Conservation (phyloP, 1,284 basidiomycete species). For the Cutaneotrichosporon cavernicola region DNA sequence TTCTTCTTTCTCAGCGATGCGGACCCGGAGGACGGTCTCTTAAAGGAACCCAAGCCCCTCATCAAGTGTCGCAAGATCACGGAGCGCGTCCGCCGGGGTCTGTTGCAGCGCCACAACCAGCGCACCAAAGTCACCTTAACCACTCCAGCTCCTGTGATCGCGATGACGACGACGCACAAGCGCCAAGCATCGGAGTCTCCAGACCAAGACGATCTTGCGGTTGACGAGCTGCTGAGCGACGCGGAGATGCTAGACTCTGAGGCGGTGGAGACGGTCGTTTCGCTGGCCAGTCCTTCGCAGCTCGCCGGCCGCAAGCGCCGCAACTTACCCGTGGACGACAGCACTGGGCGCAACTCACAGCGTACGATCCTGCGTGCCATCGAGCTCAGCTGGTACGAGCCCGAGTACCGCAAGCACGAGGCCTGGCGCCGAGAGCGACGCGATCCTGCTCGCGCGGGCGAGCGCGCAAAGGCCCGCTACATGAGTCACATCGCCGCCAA, state of each 20-base stretch:
- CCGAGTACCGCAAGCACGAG: neutral
- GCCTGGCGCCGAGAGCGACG: neutral
- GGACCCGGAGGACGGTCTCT: neutral
- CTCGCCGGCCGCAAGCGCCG: neutral
- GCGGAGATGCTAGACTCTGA: conserved; percentile 15
- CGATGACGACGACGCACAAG: neutral
- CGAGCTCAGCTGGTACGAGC: neutral
- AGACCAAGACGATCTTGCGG: conserved; percentile 9
- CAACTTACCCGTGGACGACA: neutral
- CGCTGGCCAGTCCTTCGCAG: neutral
- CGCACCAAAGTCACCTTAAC: neutral
- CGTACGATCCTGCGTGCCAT: neutral
- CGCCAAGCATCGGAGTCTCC: neutral
- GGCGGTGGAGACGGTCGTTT: conserved; percentile 12
- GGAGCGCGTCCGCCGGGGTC: conserved; percentile 4
- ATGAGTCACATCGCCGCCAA: neutral
- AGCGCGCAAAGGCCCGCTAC: neutral
- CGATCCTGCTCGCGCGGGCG: neutral
- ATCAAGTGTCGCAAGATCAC: neutral
- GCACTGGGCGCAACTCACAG: neutral
- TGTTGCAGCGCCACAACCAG: conserved; percentile 10
- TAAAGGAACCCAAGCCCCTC: neutral
- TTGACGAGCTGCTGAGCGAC: conserved; percentile 17
- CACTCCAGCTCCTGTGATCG: neutral
- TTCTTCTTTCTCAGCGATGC: neutral